Conservation (phyloP, 2,329 filamentous ascomycete genomes). For the Ilyonectria robusta region DNA sequence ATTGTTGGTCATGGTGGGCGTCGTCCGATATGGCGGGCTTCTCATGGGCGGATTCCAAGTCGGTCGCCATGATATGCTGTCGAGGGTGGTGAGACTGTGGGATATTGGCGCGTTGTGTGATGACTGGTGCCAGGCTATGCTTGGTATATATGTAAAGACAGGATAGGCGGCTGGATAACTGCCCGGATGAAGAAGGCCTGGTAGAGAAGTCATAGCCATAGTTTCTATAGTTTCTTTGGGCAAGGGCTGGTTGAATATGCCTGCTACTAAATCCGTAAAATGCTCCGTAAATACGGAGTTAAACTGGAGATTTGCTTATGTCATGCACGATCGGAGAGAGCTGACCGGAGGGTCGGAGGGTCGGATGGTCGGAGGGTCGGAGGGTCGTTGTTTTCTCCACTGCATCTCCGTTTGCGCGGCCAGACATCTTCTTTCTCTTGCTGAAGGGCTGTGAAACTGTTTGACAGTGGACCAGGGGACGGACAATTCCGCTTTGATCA, state of each 20-base stretch:
- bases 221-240: slow-evolving; percentile 14
- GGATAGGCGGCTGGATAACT: slow-evolving; percentile 2
- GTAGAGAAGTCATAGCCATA: slow-evolving; percentile 15
- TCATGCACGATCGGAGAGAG: neutral
- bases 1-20: slow-evolving; percentile 32
- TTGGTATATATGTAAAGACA: slow-evolving; percentile 23
- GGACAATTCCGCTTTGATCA: slow-evolving; percentile 12
- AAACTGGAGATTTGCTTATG: slow-evolving; percentile 16
- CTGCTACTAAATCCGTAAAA: slow-evolving; percentile 27
- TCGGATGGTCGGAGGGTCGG: slow-evolving; percentile 19
- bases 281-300: slow-evolving; percentile 20
- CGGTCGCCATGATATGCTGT: slow-evolving; percentile 30
- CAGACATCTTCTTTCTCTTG: slow-evolving; percentile 17
- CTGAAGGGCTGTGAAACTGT: slow-evolving; percentile 13
- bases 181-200: slow-evolving; percentile 19
- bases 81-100: slow-evolving; percentile 13
- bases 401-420: slow-evolving; percentile 23
- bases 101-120: slow-evolving; percentile 9
- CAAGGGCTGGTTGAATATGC: slow-evolving; percentile 20
- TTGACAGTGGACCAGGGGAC: neutral
- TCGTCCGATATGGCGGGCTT: slow-evolving; percentile 24
- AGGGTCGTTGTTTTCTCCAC: slow-evolving; percentile 28
- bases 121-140: slow-evolving; percentile 24
- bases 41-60: slow-evolving; percentile 32
- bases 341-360: slow-evolving; percentile 27